Conservation (phyloP, 2,329 filamentous ascomycete genomes). For the Teratosphaeriaceae sp. region DNA sequence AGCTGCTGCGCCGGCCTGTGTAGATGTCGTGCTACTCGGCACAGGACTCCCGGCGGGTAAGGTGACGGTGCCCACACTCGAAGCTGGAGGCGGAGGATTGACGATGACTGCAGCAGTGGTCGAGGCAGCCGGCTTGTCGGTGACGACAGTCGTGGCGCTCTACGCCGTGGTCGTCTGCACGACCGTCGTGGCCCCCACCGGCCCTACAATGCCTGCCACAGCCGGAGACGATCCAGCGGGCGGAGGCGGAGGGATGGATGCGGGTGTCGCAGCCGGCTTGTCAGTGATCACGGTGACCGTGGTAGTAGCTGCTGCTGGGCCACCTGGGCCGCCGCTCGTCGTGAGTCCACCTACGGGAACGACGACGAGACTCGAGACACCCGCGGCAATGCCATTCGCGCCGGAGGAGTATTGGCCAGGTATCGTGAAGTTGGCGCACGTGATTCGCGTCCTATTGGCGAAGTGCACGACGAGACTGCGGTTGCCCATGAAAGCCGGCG, state of each 20-base stretch:
- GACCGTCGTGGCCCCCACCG: background rate
- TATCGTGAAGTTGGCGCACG: slow-evolving; percentile 50
- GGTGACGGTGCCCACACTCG: background rate
- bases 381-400: background rate
- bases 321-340: background rate
- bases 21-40: background rate
- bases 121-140: background rate
- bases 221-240: background rate
- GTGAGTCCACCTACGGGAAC: background rate
- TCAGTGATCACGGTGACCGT: no score
- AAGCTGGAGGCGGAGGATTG: background rate
- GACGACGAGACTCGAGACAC: background rate
- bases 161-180: slow-evolving; percentile 2
- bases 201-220: background rate
- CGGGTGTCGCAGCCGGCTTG: background rate
- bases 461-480: slow-evolving; percentile 50
- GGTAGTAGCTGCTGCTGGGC: no score
- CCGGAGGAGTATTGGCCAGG: slow-evolving; percentile 10
- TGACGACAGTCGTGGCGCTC: slow-evolving; percentile 1
- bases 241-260: background rate
- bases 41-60: no score
- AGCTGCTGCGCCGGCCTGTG: background rate
- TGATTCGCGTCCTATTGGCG: slow-evolving; percentile 47
- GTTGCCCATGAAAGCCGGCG: slow-evolving; percentile 47
- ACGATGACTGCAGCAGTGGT: background rate